These are phyloP conservation scores for Leishmania guyanensis DNA, from an alignment of 208 protist species.

Conservation along the genomic window DNA sequence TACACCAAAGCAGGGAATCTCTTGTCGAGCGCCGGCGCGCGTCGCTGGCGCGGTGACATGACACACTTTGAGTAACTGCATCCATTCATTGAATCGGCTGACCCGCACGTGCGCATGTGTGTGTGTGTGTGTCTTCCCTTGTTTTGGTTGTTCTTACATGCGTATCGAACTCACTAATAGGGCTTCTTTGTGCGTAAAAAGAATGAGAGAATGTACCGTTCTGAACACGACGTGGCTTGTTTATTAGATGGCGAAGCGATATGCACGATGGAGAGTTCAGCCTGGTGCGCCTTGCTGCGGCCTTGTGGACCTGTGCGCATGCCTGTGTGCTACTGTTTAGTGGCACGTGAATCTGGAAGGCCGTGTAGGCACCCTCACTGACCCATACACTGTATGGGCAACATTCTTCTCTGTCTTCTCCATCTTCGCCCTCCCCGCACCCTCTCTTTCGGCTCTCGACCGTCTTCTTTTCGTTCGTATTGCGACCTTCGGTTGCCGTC, in stretches of 20 bases:
- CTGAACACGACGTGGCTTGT: background rate
- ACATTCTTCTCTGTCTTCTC: background rate
- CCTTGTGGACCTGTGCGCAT: background rate
- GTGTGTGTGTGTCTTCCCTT: background rate
- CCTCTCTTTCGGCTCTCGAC: background rate
- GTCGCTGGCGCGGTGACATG: constrained; percentile 36
- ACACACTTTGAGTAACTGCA: constrained; percentile 38
- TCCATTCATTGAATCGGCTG: constrained; percentile 23
- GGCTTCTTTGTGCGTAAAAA: background rate
- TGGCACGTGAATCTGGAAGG: background rate
- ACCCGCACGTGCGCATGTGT: background rate
- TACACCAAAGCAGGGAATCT: constrained; percentile 46
- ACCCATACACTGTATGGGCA: background rate
- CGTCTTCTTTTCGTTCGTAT: background rate
- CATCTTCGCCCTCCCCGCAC: background rate
- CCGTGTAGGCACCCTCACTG: background rate
- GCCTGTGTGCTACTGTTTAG: background rate
- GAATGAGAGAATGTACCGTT: background rate
- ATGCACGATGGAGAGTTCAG: too few relatives aligned
- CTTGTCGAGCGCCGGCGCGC: constrained; percentile 37
- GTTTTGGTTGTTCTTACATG: background rate
- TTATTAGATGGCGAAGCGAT: too few relatives aligned
- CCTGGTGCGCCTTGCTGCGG: background rate
- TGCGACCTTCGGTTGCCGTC: background rate
- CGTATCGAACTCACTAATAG: background rate